A percentile compares a stretch with the other conserved stretches of the same genome.
Conservation (phyloP, 768 basidiomycete genomes). For the Trametopsis cervina region DNA sequence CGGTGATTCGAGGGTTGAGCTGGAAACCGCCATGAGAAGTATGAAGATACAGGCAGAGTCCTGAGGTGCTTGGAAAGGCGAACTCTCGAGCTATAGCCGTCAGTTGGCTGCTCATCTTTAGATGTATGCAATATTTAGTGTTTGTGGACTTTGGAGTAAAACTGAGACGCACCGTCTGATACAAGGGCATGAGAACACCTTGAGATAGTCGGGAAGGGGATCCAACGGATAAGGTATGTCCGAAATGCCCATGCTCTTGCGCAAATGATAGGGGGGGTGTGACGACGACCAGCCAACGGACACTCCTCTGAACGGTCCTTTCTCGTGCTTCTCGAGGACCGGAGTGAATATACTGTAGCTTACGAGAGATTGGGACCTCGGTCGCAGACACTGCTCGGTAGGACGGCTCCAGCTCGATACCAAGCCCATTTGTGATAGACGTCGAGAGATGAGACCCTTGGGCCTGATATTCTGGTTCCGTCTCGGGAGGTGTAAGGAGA, state of each 20-base stretch:
- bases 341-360: constrained; percentile 36
- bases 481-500: constrained; percentile 28
- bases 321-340: constrained; percentile 20
- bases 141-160: neutral
- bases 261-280: constrained; percentile 55
- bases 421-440: constrained; percentile 5
- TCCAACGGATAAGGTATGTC: constrained; percentile 50
- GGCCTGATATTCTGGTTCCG: constrained; percentile 22
- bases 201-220: constrained; percentile 56
- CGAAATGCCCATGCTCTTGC: constrained; percentile 51
- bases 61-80: constrained; percentile 69
- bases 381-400: constrained; percentile 15
- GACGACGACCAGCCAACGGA: constrained; percentile 56
- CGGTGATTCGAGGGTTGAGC: constrained; percentile 66
- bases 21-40: constrained; percentile 47
- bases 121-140: neutral
- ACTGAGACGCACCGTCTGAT: constrained; percentile 50
- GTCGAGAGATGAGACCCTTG: constrained; percentile 5
- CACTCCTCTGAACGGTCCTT: constrained; percentile 17
- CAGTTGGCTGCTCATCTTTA: constrained; percentile 64
- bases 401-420: constrained; percentile 12
- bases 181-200: constrained; percentile 69
- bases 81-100: constrained; percentile 76
- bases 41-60: constrained; percentile 75
- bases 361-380: neutral